Conservation (phyloP, 2,329 filamentous ascomycete genomes). For the Nemania sp. region DNA sequence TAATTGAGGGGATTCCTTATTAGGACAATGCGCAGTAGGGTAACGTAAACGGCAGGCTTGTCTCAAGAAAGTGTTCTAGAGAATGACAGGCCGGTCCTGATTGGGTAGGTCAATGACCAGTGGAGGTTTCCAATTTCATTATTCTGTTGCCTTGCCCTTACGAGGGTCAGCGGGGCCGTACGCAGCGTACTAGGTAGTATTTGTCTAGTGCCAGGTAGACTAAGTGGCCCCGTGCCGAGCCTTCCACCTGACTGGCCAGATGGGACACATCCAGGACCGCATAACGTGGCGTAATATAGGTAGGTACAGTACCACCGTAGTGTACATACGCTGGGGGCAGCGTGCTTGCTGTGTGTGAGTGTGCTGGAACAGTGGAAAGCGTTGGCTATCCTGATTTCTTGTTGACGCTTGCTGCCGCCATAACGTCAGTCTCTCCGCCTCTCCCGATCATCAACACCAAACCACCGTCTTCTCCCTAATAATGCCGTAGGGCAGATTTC, state of each 20-base stretch:
- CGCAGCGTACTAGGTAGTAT: too few relatives aligned
- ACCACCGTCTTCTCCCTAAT: background rate
- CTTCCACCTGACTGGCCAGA: background rate
- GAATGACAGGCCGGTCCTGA: background rate
- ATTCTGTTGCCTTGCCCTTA: slow-evolving; percentile 7
- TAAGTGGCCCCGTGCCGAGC: background rate
- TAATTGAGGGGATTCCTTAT: too few relatives aligned
- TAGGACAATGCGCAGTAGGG: too few relatives aligned
- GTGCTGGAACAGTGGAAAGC: slow-evolving; percentile 1
- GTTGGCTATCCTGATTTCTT: background rate
- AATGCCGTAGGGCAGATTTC: slow-evolving; percentile 19
- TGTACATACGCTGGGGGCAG: too few relatives aligned
- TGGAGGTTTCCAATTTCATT: slow-evolving; percentile 3
- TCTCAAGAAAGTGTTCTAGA: too few relatives aligned
- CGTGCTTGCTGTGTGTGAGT: background rate
- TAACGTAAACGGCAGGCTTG: too few relatives aligned
- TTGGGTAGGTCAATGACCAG: background rate
- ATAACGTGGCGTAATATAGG: too few relatives aligned
- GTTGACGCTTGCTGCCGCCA: background rate
- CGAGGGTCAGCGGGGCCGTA: background rate
- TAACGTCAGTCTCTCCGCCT: slow-evolving; percentile 6
- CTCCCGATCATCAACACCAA: slow-evolving; percentile 9
- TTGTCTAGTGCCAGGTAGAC: too few relatives aligned
- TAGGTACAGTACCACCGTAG: too few relatives aligned
- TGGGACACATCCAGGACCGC: too few relatives aligned